phyloP scores from a whole-genome alignment of 202 grass and related monocot genomes.

The Bolboschoenoplectus hybrid region DNA sequence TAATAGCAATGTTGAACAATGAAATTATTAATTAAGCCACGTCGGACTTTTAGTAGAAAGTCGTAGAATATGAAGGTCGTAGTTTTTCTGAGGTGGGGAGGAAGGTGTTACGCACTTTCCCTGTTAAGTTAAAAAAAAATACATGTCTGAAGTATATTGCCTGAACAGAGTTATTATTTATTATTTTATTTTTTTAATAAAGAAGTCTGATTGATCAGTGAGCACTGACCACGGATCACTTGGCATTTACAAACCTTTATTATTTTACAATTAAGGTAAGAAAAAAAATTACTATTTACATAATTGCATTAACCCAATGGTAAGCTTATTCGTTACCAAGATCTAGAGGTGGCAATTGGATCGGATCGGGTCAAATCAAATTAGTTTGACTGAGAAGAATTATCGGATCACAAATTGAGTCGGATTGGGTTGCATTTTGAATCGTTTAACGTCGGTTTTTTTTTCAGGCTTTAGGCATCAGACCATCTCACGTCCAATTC shows the following conservation, averaged over 20 bases:
- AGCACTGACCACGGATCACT: constrained; percentile 7
- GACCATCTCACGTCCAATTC: no score
- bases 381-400: no score
- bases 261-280: not conserved
- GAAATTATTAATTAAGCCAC: not conserved
- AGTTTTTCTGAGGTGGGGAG: not conserved
- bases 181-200: not conserved
- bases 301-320: not conserved
- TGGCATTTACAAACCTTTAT: no score
- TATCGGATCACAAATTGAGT: no score
- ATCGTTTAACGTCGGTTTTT: no score
- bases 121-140: not conserved
- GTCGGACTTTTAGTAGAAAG: not conserved
- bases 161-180: not conserved
- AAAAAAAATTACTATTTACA: not conserved
- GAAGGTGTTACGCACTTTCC: constrained; percentile 38
- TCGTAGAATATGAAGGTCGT: not conserved
- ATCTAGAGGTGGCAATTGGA: no score
- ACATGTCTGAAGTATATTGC: not conserved
- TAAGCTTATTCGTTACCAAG: not conserved
- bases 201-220: not conserved
- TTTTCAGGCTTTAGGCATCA: no score
- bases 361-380: no score
- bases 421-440: no score
- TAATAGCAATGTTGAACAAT: not conserved